These are phyloP conservation scores for Citrullus mucosospermus DNA, from an alignment of 306 rosid species.

Conservation along the genomic window DNA sequence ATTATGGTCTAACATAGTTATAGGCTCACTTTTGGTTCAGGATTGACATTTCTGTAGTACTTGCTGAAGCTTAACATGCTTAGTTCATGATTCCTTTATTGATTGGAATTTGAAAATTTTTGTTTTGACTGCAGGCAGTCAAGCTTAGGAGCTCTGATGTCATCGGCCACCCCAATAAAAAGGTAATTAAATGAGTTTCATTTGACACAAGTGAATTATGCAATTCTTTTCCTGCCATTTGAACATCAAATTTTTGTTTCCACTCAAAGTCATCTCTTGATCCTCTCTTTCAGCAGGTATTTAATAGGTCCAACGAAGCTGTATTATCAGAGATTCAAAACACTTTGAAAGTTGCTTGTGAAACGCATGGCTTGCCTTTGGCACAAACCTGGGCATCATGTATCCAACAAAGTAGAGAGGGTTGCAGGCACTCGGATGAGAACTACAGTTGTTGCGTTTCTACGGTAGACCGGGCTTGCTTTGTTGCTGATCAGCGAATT, in stretches of 20 bases:
- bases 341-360: conserved; percentile 68
- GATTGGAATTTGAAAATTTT: conserved; percentile 16
- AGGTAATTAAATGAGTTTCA: conserved; percentile 34
- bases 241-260: neutral
- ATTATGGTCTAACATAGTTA: neutral
- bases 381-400: conserved; percentile 93
- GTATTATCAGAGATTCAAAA: conserved; percentile 63
- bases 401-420: conserved; percentile 64
- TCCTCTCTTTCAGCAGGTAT: conserved; percentile 34
- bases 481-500: conserved; percentile 42
- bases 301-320: conserved; percentile 40
- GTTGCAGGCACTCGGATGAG: conserved; percentile 70
- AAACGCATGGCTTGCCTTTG: conserved; percentile 67
- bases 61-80: neutral
- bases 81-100: neutral
- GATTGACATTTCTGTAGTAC: neutral
- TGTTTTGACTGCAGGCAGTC: conserved; percentile 58
- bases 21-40: neutral
- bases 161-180: conserved; percentile 28
- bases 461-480: conserved; percentile 84
- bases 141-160: conserved; percentile 57
- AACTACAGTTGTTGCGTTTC: conserved; percentile 63
- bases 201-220: neutral
- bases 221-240: neutral
- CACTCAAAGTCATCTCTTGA: neutral